Evolutionary conservation across 1,139 yeast species (phyloP), one percentile per base, ranked within the genome.

Genomic region (Lodderomyces oxycetoniae): DNA sequence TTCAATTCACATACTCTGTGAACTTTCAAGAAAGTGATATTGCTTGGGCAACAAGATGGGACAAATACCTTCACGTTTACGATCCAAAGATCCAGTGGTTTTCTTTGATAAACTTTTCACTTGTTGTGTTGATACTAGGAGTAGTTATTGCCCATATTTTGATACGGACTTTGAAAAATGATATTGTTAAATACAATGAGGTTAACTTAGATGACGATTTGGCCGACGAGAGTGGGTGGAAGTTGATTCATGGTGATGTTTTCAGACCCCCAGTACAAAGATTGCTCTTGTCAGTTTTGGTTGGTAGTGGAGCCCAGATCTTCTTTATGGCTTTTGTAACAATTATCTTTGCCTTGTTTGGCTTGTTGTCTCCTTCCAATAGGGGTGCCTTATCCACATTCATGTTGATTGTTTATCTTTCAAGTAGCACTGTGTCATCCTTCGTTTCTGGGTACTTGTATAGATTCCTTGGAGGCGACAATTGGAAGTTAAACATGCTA

Each of bases 41-140:
- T 10, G 78, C 81, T 8, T 91, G 97, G 98, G 97, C 97, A 21
- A 91, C 97, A 1, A 79, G 99, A 64, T 91, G 99, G 99, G 98
- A 91, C 58, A 86, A 87, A 58, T 91, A 91, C 56, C 71, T 91
- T 51, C 95, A 87, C 51, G 93, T 84, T 24, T 83, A 80, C 54
- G 95, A 87, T 55, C 94, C 96, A 36, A 82, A 83, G 56, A 83
- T 91, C 48, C 97, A 91, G 63, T 89, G 97, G 98, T 84, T 87
- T 53, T 86, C 96, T 2, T 74, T 91, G 47, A 63, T 87, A 48
- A 87, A 88, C 61, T 87, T 93, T 45, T 79, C 95, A 8, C 61
- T 86, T 40, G 76, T 89, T 50, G 96, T 89, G 13, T 46, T 86
- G 17, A 75, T 85, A 47, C 71, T 89, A 46, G 83, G 93, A 4